phyloP scores from a whole-genome alignment of 345 rosid species.

The Cardiospermum halicacabum region DNA sequence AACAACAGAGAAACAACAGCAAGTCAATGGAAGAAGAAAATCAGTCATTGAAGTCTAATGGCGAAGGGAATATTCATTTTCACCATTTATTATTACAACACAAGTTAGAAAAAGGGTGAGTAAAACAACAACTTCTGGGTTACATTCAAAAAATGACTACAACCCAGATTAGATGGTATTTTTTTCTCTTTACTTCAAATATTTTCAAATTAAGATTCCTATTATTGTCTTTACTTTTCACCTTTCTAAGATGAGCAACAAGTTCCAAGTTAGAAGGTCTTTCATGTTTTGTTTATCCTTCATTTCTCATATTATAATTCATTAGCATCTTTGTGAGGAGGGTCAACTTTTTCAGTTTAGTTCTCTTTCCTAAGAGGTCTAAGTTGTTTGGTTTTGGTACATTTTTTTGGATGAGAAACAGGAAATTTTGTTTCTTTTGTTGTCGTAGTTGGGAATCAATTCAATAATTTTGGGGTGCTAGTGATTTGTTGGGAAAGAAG shows the following conservation, averaged over 20 bases:
- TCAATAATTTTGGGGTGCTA: slow-evolving; percentile 14
- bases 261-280: slow-evolving; percentile 12
- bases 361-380: background rate
- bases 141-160: slow-evolving; percentile 18
- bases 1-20: slow-evolving; percentile 21
- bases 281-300: slow-evolving; percentile 14
- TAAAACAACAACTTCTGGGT: slow-evolving; percentile 30
- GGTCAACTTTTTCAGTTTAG: slow-evolving; percentile 11
- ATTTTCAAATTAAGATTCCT: slow-evolving; percentile 25
- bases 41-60: slow-evolving; percentile 14
- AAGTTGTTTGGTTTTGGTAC: slow-evolving; percentile 10
- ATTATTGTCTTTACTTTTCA: slow-evolving; percentile 25
- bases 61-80: slow-evolving; percentile 33
- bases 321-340: slow-evolving; percentile 19
- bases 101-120: slow-evolving; percentile 32
- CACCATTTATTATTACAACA: slow-evolving; percentile 42
- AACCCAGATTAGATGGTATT: slow-evolving; percentile 27
- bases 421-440: slow-evolving; percentile 16
- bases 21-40: slow-evolving; percentile 15
- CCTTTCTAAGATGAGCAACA: slow-evolving; percentile 15
- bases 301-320: slow-evolving; percentile 19
- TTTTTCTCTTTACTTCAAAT: slow-evolving; percentile 15
- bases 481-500: slow-evolving; percentile 12
- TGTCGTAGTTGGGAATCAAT: slow-evolving; percentile 18
- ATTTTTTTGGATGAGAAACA: slow-evolving; percentile 16